Percentiles rank a stretch among this genome's conserved stretches.
phyloP scores from a whole-genome alignment of 2,329 filamentous ascomycete genomes.

The Hymenoscyphus infarciens region DNA sequence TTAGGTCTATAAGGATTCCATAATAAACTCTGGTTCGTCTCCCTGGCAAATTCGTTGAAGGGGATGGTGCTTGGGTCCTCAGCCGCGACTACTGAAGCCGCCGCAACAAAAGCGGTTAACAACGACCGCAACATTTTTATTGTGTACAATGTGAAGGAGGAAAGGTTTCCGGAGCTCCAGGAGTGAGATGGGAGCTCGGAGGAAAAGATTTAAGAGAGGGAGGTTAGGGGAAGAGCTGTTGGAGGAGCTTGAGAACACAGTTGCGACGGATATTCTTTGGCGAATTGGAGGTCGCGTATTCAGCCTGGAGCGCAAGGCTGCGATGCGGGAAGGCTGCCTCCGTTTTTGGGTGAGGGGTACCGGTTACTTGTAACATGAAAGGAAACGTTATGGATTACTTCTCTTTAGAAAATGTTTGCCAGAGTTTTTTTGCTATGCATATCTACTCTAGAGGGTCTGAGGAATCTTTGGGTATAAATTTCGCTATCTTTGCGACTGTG shows the following conservation, averaged over 20 bases:
- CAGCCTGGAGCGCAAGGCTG: conserved; percentile 32
- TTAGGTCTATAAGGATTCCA: conserved; percentile 97
- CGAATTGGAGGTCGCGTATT: conserved; percentile 18
- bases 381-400: background rate
- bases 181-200: conserved; percentile 19
- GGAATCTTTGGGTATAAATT: background rate
- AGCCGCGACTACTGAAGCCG: conserved; percentile 24
- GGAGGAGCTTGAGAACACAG: conserved; percentile 28
- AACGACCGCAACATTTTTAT: conserved; percentile 25
- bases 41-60: conserved; percentile 36
- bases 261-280: conserved; percentile 23
- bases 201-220: conserved; percentile 1
- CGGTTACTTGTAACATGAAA: too few relatives aligned
- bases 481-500: background rate
- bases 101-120: conserved; percentile 12
- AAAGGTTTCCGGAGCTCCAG: conserved; percentile 26
- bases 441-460: background rate
- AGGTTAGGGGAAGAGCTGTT: background rate
- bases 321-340: conserved; percentile 25
- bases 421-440: background rate
- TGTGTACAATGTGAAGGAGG: conserved; percentile 17
- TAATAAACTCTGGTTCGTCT: conserved; percentile 77
- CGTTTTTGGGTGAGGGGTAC: background rate
- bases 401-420: background rate
- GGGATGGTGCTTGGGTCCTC: conserved; percentile 29